Evolutionary conservation across 495 filamentous ascomycete species (phyloP), one percentile per base, ranked within the genome.

Genomic region (Parathielavia hyrcaniae): DNA sequence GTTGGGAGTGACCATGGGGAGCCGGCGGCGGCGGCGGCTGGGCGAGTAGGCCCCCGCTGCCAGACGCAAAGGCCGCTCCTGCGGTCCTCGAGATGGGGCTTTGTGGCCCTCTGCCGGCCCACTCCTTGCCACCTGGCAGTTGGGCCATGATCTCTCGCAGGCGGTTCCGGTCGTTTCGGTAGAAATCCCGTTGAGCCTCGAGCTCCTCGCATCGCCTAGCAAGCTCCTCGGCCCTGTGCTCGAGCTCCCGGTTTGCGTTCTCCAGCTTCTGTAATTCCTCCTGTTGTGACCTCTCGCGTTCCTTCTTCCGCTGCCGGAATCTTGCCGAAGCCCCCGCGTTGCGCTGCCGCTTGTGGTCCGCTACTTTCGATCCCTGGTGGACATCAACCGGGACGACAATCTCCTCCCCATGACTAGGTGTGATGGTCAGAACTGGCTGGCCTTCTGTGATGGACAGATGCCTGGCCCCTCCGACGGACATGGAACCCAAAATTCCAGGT

Each of bases 281-380:
- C 63, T 86, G 81, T 57, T 83, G 76, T 65, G 90, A 86, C 63
- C 81, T 79, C 71, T 97, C 92, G 65, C 90, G 91, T 65, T 93
- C 86, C 70, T 97, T 97, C 63, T 88, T 83, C 52, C 92, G 81
- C 67, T 88, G 84, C 54, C 93, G 85, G 64, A 97, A 97, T 43
- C 93, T 77, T 57, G 90, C 85, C 41, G 91, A 96, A 9, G 93
- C 93, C 45, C 89, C 89, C 50, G 95, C 95, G 68, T 98, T 98
- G 41, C 90, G 86, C 73, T 90, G 89, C 50, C 89, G 79, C 72
- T 96, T 97, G 74, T 95, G 89, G 61, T 95, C 90, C 63, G 89
- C 87, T 61, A 85, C 85, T 61, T 86, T 89, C 57, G 88, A 95
- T 20, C 85, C 91, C 60, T 86, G 85, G 60, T 90, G 89, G 61